Percentiles rank a stretch among this genome's conserved stretches.
phyloP scores from a whole-genome alignment of 257 asterid genomes.

The Primulina tabacum region DNA sequence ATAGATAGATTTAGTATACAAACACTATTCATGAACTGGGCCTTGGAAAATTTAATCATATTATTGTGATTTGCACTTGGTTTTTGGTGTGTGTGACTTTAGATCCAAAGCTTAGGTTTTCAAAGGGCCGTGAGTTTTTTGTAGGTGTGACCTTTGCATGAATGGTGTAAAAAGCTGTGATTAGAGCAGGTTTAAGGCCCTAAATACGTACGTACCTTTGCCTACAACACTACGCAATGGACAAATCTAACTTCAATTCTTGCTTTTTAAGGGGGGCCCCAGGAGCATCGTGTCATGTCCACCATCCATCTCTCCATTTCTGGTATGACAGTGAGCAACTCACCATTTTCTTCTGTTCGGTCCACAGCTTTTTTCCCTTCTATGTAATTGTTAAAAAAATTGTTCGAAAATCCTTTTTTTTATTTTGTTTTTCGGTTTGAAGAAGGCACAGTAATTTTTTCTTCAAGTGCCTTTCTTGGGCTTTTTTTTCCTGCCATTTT shows the following conservation, averaged over 20 bases:
- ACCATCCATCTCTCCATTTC: slow-evolving; percentile 30
- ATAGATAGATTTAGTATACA: background rate
- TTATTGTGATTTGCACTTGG: background rate
- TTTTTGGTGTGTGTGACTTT: slow-evolving; percentile 6
- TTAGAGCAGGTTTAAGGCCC: slow-evolving; percentile 15
- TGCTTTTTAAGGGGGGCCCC: slow-evolving; percentile 33
- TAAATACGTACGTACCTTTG: slow-evolving; percentile 32
- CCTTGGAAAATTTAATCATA: background rate
- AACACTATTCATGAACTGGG: slow-evolving; percentile 11
- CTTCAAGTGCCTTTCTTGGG: background rate
- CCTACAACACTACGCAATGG: slow-evolving; percentile 40
- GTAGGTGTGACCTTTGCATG: slow-evolving; percentile 41
- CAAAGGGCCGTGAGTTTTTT: slow-evolving; percentile 41
- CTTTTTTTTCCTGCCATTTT: background rate
- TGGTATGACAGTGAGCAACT: slow-evolving; percentile 22
- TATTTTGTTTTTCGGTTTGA: background rate
- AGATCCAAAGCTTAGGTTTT: slow-evolving; percentile 3
- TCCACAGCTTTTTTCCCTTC: background rate
- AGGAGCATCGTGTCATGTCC: slow-evolving; percentile 28
- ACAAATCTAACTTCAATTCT: slow-evolving; percentile 27
- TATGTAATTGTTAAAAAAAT: background rate
- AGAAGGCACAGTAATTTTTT: background rate
- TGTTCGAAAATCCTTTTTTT: background rate
- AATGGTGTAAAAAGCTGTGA: slow-evolving; percentile 25
- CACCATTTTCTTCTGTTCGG: slow-evolving; percentile 8